These are phyloP conservation scores for Exophiala aquamarina DNA, from an alignment of 2,329 filamentous ascomycete species.

Conservation along the genomic window DNA sequence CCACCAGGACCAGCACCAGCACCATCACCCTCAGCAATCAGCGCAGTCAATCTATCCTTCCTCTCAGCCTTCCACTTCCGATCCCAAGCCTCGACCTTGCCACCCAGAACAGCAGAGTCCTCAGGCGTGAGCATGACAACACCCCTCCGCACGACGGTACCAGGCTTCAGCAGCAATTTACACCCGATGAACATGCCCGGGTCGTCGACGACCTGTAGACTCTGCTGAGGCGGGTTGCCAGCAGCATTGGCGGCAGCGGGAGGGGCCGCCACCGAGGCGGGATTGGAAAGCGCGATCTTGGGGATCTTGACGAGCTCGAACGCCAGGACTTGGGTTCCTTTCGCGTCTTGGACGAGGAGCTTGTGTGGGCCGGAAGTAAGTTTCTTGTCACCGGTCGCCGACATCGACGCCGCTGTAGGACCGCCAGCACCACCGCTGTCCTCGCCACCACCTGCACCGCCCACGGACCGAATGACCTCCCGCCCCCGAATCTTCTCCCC, in stretches of 20 bases:
- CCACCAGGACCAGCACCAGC: too few relatives aligned
- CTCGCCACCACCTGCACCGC: slow-evolving; percentile 47
- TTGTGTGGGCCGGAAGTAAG: slow-evolving; percentile 67
- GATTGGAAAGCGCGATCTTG: slow-evolving; percentile 55
- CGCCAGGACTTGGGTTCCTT: slow-evolving; percentile 66
- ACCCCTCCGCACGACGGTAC: slow-evolving; percentile 69
- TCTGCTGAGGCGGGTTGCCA: background rate
- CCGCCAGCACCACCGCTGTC: slow-evolving; percentile 16
- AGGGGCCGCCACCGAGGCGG: slow-evolving; percentile 5
- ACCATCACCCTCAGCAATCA: slow-evolving; percentile 38
- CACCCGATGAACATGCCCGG: slow-evolving; percentile 69
- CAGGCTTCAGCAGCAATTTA: slow-evolving; percentile 72
- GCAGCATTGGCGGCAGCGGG: background rate
- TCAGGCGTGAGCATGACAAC: slow-evolving; percentile 73
- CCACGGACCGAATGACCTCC: slow-evolving; percentile 75
- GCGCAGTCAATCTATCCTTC: slow-evolving; percentile 66
- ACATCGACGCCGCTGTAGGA: slow-evolving; percentile 5
- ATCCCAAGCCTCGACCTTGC: slow-evolving; percentile 80
- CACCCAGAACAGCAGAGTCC: slow-evolving; percentile 73
- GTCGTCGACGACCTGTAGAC: slow-evolving; percentile 25
- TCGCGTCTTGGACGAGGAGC: slow-evolving; percentile 77
- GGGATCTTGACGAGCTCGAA: slow-evolving; percentile 70
- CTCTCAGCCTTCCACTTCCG: slow-evolving; percentile 72
- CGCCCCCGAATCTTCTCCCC: slow-evolving; percentile 61
- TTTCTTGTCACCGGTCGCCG: slow-evolving; percentile 5